These are phyloP conservation scores for Hypoxylon subgilvum DNA, from an alignment of 495 filamentous ascomycete genomes.

Conservation along the genomic window DNA sequence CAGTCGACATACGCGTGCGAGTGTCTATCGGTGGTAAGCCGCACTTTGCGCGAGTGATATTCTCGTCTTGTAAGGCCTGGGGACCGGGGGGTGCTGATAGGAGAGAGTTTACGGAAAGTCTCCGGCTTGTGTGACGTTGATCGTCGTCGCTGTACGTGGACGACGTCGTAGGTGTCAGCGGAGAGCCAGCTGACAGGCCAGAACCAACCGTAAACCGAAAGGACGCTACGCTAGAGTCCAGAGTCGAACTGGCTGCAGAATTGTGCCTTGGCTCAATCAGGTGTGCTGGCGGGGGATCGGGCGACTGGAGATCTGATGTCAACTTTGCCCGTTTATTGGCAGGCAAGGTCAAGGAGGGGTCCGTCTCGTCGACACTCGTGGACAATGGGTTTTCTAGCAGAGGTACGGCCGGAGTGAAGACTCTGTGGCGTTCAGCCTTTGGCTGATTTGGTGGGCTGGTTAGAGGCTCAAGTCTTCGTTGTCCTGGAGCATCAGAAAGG, in stretches of 20 bases:
- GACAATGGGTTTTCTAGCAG: conserved; percentile 26
- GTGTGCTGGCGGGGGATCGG: conserved; percentile 27
- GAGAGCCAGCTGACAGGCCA: conserved; percentile 42
- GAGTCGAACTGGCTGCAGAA: conserved; percentile 40
- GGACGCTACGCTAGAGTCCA: conserved; percentile 37
- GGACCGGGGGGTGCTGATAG: conserved; percentile 37
- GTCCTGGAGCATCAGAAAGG: conserved; percentile 46
- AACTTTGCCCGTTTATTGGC: conserved; percentile 38
- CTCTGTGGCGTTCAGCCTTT: conserved; percentile 24
- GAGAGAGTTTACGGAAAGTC: conserved; percentile 42
- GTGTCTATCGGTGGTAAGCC: conserved; percentile 37
- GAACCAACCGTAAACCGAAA: conserved; percentile 36
- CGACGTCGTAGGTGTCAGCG: conserved; percentile 55
- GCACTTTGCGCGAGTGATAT: conserved; percentile 21
- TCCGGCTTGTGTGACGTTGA: conserved; percentile 33
- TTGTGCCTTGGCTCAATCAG: conserved; percentile 35
- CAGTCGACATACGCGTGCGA: conserved; percentile 32
- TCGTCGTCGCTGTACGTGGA: conserved; percentile 53
- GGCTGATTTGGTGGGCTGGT: conserved; percentile 27
- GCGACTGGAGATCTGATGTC: conserved; percentile 28
- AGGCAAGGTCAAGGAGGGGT: conserved; percentile 25
- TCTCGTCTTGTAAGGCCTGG: conserved; percentile 35
- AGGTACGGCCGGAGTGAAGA: conserved; percentile 16
- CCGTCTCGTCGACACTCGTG: conserved; percentile 16
- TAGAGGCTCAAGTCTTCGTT: conserved; percentile 43